A percentile compares a stretch with the other conserved stretches of the same genome.
These are phyloP conservation scores for Prunus fruticosa DNA, from an alignment of 306 rosid genomes.

Conservation along the genomic window DNA sequence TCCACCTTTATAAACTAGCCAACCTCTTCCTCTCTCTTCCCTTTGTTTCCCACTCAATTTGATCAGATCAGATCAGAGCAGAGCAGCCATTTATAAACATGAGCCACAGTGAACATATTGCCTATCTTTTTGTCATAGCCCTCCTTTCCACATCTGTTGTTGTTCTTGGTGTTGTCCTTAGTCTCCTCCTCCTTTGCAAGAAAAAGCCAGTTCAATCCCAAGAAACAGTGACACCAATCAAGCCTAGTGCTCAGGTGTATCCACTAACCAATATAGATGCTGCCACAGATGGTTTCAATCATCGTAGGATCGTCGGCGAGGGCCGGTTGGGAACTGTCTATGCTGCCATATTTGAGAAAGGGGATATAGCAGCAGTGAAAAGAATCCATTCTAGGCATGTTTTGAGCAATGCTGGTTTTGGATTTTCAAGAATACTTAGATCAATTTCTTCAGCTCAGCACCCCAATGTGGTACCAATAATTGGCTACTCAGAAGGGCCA, in stretches of 20 bases:
- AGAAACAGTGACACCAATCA: constrained; percentile 40
- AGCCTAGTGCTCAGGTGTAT: constrained; percentile 45
- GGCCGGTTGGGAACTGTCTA: constrained; percentile 83
- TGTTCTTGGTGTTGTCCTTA: constrained; percentile 40
- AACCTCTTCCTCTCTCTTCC: constrained; percentile 20
- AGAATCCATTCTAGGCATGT: constrained; percentile 70
- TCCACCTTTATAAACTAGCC: constrained; percentile 17
- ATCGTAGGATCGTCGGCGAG: constrained; percentile 57
- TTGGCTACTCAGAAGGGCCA: constrained; percentile 81
- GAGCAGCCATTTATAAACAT: constrained; percentile 20
- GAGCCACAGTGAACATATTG: constrained; percentile 41
- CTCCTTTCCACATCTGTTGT: constrained; percentile 43
- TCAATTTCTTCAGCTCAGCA: constrained; percentile 73
- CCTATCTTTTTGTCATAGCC: constrained; percentile 45
- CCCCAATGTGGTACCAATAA: constrained; percentile 66
- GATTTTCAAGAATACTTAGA: constrained; percentile 55
- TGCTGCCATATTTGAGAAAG: constrained; percentile 46
- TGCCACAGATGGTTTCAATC: constrained; percentile 80
- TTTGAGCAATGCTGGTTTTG: constrained; percentile 68
- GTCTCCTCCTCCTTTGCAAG: constrained; percentile 46
- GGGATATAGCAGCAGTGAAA: constrained; percentile 57
- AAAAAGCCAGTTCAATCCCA: constrained; percentile 52
- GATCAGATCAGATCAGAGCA: background rate
- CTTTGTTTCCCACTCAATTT: constrained; percentile 16
- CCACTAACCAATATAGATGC: constrained; percentile 48